Base-by-base conservation (phyloP, 345 rosid genomes). In the Eutrema yunnanense region DNA sequence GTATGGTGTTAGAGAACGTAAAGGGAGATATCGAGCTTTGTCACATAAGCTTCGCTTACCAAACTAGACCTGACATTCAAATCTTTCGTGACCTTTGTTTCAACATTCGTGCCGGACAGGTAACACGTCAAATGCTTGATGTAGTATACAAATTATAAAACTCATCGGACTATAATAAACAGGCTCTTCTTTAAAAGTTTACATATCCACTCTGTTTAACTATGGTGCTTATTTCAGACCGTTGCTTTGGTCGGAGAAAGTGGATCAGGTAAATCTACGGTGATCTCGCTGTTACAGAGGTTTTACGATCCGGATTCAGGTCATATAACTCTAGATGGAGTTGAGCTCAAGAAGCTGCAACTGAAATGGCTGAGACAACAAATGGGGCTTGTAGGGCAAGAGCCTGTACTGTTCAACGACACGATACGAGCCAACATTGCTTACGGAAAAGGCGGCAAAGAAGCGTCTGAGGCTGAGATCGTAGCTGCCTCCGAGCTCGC, bases 191-290 rank as follows among this genome's bases (percentile, higher is more conserved):
- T 27, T n/a, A 32, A 33, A 32, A 12, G 30, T 46, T 32, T 30
- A 19, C 5, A 62, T 27, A 13, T 12, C 5, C 16, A 9, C 42
- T 16, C 6, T 9, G 48, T 50, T 55, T 8, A 3, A 9, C 3
- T 38, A 5, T 52, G 29, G 38, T 52, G 36, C 5, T 50, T 32
- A 6, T 49, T 40, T 19, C 84, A 88, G 91, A 83, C 82, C 4
- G 85, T 85, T 62, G 95, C 88, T 37, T 55, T 86, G 47, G 91
- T 88, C n/a, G 95, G 91, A 47, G 95, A 86, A 69, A 86, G 92
- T 51, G 95, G 91, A 7, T 75, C 86, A 0, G 95, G 92, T 33
- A 88, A 88, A 74, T 86, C 95, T 5, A 86, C 90, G 0, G 83
- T 85, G 40, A 81, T 88, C 19, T 72, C 86, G 5, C 44, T 88